Percentiles rank a stretch among this genome's conserved stretches.
These are phyloP conservation scores for Porosira glacialis DNA, from an alignment of 352 stramenopile genomes.

Conservation along the genomic window DNA sequence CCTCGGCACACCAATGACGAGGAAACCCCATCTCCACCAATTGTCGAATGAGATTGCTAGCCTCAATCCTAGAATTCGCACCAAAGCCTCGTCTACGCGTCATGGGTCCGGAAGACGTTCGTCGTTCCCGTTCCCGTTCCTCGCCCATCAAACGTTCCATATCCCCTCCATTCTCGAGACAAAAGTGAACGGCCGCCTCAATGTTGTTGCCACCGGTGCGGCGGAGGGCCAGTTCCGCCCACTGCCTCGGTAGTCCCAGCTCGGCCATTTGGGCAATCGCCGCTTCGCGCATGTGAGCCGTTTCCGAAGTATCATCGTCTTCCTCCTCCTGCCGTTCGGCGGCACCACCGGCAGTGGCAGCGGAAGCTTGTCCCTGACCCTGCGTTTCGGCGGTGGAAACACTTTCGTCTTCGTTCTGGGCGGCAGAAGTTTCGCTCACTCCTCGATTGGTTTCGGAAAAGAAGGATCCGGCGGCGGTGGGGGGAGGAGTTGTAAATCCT, in stretches of 20 bases:
- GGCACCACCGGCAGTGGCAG: conserved; percentile 16
- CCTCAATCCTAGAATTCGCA: conserved; percentile 38
- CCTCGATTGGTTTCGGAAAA: conserved; percentile 25
- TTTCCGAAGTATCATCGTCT: conserved; percentile 52
- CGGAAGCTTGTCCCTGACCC: too few species aligned
- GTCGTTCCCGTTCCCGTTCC: conserved; percentile 62
- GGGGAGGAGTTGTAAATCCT: conserved; percentile 30
- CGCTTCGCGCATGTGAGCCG: conserved; percentile 67
- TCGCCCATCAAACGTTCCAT: conserved; percentile 80
- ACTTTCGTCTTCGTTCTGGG: conserved; percentile 36
- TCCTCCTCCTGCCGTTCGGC: conserved; percentile 52
- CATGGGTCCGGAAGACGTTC: conserved; percentile 32
- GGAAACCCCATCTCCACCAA: conserved; percentile 82
- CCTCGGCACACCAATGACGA: conserved; percentile 77
- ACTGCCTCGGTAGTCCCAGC: conserved; percentile 76
- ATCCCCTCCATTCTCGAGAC: conserved; percentile 78
- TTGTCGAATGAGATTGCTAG: conserved; percentile 72
- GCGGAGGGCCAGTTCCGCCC: conserved; percentile 76
- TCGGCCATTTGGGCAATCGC: conserved; percentile 82
- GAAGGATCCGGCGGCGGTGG: conserved; percentile 26
- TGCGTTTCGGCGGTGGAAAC: conserved; percentile 2
- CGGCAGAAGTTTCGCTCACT: conserved; percentile 14
- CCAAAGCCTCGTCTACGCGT: conserved; percentile 41
- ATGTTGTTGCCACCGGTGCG: conserved; percentile 79
- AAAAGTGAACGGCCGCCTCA: conserved; percentile 82